Base-by-base conservation (phyloP, 23 red algal genomes). In the Gracilaria gracilis region DNA sequence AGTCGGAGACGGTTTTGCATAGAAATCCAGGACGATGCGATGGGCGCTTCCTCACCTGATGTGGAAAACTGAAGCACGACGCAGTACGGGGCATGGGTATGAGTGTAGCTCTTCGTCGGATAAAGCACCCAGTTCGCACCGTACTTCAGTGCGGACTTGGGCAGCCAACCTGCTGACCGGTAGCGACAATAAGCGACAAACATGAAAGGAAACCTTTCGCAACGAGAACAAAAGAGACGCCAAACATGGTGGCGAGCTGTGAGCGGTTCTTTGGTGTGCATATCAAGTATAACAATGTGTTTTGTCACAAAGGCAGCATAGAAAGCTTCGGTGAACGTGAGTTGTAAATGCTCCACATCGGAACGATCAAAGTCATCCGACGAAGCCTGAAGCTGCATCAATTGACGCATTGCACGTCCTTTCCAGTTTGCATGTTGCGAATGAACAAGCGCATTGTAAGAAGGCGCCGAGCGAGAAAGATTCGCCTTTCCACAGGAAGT, bases 41-140 rank as follows among this genome's bases (percentile, higher is more conserved):
- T 28, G 49, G 61, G 54, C n/a, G 74, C 15, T 25, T 67, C 33
- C 5, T 80, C 77, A 0, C 33, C 17, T 2, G 31, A 21, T 28
- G 16, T 19, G 24, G 85, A 71, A 48, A 97, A 84, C 32, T 66
- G 38, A 20, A 96, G 33, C 27, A 96, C 71, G 20, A 96, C 88
- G 57, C 95, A 96, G 81, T 87, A 96, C 34, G 88, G 87, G 59
- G 95, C 75, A 74, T 96, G 95, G 54, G 85, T 69, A 32, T 96
- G 95, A 12, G 79, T 49, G 19, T 79, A 76, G 17, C 34, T 29
- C 4, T 61, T 67, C 4, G 70, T 75, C 9, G 89, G 74, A 80
- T 98, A 98, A 28, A 98, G 83, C 50, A 98, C 93, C 92, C 85
- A 98, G 86, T 98, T 80, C 25, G 83, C 96, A 27, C 96, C 96